These are phyloP conservation scores for Colletotrichum destructivum DNA, from an alignment of 2,329 filamentous ascomycete genomes.

Conservation along the genomic window DNA sequence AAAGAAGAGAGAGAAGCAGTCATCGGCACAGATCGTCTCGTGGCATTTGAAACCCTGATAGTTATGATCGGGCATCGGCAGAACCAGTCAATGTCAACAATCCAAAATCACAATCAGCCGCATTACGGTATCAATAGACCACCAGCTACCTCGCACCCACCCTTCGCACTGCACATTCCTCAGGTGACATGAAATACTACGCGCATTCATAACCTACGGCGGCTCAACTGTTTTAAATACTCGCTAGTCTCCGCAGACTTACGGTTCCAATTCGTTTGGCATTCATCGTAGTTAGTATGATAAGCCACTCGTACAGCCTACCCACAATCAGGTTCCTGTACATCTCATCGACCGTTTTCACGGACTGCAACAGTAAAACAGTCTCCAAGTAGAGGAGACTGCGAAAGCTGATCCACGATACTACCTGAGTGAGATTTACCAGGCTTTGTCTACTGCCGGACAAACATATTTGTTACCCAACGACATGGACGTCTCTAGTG, in stretches of 20 bases:
- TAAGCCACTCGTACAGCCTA: not conserved
- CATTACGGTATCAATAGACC: not conserved
- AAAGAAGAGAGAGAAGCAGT: not conserved
- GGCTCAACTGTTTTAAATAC: not conserved
- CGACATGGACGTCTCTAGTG: slow-evolving; percentile 34
- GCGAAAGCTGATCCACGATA: not conserved
- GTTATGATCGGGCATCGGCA: not conserved
- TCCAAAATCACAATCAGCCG: not conserved
- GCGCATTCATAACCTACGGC: not conserved
- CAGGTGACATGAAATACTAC: not conserved
- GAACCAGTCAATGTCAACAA: not conserved
- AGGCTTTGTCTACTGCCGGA: not conserved
- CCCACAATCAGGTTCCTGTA: not conserved
- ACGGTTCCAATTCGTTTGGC: not conserved
- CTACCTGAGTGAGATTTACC: no score
- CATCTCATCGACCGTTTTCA: not conserved
- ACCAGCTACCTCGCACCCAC: no score
- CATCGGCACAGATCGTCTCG: not conserved
- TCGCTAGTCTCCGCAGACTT: not conserved
- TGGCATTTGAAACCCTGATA: not conserved
- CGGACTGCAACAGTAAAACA: not conserved
- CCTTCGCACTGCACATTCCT: not conserved
- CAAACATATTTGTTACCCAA: not conserved
- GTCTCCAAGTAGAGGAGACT: not conserved
- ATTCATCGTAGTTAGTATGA: not conserved